phyloP scores from a whole-genome alignment of 106 monocot species.

The Platanthera guangdongensis region DNA sequence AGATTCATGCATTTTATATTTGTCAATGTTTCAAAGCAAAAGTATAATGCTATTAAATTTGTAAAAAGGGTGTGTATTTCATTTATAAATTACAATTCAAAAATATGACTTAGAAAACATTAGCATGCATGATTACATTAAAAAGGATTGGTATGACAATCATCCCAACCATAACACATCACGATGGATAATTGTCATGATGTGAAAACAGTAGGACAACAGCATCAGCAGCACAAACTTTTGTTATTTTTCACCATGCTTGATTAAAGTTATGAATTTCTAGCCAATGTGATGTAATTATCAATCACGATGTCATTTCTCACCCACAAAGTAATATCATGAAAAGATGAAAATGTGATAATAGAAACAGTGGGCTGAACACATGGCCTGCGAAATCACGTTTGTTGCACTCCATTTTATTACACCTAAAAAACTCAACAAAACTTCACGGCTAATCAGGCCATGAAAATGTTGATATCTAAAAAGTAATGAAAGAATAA shows the following conservation, averaged over 20 bases:
- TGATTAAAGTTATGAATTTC: conserved; percentile 5
- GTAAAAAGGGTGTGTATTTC: background rate
- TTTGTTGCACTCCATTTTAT: background rate
- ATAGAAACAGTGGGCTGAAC: background rate
- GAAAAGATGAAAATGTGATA: background rate
- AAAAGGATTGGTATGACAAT: background rate
- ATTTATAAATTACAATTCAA: background rate
- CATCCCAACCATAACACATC: background rate
- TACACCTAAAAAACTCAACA: background rate
- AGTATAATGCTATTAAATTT: background rate
- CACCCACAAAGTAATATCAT: background rate
- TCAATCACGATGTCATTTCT: background rate
- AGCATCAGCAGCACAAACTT: background rate
- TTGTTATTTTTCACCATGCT: background rate
- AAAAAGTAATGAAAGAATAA: background rate
- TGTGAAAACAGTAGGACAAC: background rate
- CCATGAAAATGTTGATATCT: background rate
- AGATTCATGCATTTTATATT: background rate
- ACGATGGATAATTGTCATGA: background rate
- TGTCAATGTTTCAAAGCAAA: background rate
- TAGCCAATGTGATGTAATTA: background rate
- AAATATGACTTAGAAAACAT: background rate
- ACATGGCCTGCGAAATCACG: background rate
- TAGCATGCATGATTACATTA: background rate
- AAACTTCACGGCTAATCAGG: background rate